A percentile compares a stretch with the other conserved stretches of the same genome.
Conservation (phyloP, 768 basidiomycete species). For the Tricholoma saponaceum region DNA sequence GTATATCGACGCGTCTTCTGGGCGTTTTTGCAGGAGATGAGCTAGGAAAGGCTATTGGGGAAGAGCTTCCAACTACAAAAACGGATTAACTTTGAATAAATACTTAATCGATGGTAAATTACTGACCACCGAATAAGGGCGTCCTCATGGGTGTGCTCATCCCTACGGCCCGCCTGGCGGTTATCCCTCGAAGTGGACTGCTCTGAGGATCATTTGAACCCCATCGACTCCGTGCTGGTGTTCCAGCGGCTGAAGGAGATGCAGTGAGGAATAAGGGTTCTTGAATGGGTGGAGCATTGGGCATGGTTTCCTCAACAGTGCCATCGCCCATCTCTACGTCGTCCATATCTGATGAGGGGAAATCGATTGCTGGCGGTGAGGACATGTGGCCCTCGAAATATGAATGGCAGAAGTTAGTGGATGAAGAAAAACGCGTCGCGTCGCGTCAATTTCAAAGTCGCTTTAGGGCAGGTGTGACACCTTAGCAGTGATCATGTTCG, state of each 20-base stretch:
- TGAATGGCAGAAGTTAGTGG: conserved; percentile 3
- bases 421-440: conserved; percentile 43
- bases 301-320: conserved; percentile 32
- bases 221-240: conserved; percentile 40
- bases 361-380: conserved; percentile 60
- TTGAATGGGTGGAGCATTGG: conserved; percentile 33
- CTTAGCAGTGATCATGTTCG: too few species aligned
- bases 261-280: conserved; percentile 51
- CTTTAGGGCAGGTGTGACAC: conserved; percentile 54
- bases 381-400: conserved; percentile 45
- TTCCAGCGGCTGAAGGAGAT: conserved; percentile 50
- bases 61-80: conserved; percentile 49
- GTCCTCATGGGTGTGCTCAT: conserved; percentile 53
- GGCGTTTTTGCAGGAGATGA: conserved; percentile 55
- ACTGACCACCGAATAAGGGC: conserved; percentile 49
- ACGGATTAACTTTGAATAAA: conserved; percentile 3
- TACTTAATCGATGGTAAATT: conserved; percentile 1
- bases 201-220: conserved; percentile 35
- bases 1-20: conserved; percentile 29
- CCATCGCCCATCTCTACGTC: conserved; percentile 51
- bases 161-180: conserved; percentile 51
- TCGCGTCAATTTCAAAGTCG: conserved; percentile 39
- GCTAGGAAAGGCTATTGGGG: conserved; percentile 60
- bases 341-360: conserved; percentile 54
- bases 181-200: conserved; percentile 42